Percentiles rank a stretch among this genome's conserved stretches.
These are phyloP conservation scores for Acorus gramineus DNA, from an alignment of 106 monocot species.

Conservation along the genomic window DNA sequence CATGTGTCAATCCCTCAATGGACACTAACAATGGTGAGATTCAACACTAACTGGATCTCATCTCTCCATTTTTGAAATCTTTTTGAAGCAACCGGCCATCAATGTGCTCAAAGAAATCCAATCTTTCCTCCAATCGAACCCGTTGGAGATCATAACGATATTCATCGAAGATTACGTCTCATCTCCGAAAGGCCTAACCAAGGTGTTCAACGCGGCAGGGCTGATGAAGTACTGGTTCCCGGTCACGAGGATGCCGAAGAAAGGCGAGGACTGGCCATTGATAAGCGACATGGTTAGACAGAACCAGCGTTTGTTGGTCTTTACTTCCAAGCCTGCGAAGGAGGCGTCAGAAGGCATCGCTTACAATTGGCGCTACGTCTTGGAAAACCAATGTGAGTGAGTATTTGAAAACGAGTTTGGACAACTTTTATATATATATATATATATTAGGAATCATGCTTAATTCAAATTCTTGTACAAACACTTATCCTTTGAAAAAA, in stretches of 20 bases:
- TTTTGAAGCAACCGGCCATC: conserved; percentile 15
- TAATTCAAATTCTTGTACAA: not conserved
- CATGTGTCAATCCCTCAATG: not conserved
- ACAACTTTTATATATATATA: not conserved
- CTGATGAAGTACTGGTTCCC: conserved; percentile 16
- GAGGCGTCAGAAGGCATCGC: conserved; percentile 12
- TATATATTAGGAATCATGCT: not conserved
- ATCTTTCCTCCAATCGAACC: conserved; percentile 10
- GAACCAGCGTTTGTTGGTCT: conserved; percentile 13
- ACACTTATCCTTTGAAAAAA: too few relatives aligned
- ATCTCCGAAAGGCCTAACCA: conserved; percentile 12
- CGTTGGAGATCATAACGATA: conserved; percentile 11
- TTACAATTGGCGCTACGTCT: conserved; percentile 11
- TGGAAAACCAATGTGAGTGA: conserved; percentile 15
- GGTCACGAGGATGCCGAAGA: conserved; percentile 12
- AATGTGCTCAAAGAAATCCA: conserved; percentile 18
- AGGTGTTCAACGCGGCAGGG: conserved; percentile 15
- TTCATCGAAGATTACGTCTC: conserved; percentile 21
- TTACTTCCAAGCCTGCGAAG: conserved; percentile 9
- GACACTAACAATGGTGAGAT: not conserved
- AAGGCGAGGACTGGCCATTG: conserved; percentile 15
- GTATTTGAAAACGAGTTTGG: not conserved
- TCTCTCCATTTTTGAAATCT: conserved; percentile 2
- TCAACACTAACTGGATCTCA: too few relatives aligned
- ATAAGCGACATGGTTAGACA: conserved; percentile 15